phyloP scores from a whole-genome alignment of 2,329 filamentous ascomycete species.

The Aspergillus luchuensis region DNA sequence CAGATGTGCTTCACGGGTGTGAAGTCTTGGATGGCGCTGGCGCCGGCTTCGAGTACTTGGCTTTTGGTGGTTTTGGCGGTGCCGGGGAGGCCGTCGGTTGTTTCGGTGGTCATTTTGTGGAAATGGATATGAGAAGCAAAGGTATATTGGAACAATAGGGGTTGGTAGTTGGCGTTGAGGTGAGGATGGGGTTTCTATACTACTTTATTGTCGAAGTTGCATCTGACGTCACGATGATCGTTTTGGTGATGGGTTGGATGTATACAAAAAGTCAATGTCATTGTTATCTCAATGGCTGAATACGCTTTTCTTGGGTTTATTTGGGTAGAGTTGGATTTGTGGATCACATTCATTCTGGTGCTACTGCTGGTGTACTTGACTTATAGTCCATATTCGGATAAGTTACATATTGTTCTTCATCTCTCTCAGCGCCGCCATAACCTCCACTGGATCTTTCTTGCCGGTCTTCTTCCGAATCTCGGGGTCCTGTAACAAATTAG shows the following conservation, averaged over 20 bases:
- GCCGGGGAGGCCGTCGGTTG: constrained; percentile 28
- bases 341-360: background rate
- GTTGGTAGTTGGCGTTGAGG: background rate
- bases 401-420: constrained; percentile 68
- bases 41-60: constrained; percentile 42
- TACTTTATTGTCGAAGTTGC: background rate
- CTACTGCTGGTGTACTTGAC: background rate
- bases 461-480: constrained; percentile 81
- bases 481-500: constrained; percentile 62
- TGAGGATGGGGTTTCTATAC: background rate
- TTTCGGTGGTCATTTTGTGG: constrained; percentile 4
- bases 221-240: constrained; percentile 36
- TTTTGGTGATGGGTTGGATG: background rate
- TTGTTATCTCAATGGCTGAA: background rate
- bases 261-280: background rate
- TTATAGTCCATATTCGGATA: background rate
- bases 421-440: constrained; percentile 83
- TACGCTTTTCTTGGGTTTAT: background rate
- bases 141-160: no score
- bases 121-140: background rate
- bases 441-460: constrained; percentile 74
- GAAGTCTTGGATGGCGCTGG: constrained; percentile 53
- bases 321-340: background rate
- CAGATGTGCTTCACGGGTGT: constrained; percentile 73
- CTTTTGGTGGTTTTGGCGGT: constrained; percentile 38